Evolutionary conservation across 2,329 filamentous ascomycete genomes (phyloP).

Genomic region (Epichloe scottii): DNA sequence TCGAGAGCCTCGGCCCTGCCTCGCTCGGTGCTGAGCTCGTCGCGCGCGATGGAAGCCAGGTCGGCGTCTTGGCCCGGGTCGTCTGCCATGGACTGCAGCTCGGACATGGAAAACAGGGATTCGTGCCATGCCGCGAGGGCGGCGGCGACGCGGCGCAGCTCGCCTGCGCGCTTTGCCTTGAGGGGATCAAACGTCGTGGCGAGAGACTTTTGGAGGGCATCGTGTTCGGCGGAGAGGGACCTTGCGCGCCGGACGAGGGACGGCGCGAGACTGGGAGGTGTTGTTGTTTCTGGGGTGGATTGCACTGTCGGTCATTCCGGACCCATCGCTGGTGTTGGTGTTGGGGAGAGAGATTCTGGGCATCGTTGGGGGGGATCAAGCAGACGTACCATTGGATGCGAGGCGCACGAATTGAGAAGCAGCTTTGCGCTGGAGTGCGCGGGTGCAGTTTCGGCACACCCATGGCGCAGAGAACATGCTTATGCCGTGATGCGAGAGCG

Average conservation of each 20-base stretch:
- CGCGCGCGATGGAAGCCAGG: constrained; percentile 63
- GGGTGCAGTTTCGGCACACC: constrained; percentile 24
- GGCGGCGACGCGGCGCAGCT: constrained; percentile 43
- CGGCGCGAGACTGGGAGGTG: constrained; percentile 29
- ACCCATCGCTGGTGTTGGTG: not conserved
- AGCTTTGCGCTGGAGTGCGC: constrained; percentile 15
- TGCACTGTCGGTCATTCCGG: too few species aligned
- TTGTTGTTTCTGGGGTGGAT: not conserved
- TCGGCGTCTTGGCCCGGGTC: constrained; percentile 46
- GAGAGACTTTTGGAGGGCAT: constrained; percentile 37
- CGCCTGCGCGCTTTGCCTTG: constrained; percentile 47
- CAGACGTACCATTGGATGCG: constrained; percentile 18
- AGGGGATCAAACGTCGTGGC: constrained; percentile 42
- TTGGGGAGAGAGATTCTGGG: not conserved
- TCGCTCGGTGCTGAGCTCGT: constrained; percentile 62
- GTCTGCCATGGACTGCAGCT: constrained; percentile 38
- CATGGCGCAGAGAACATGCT: constrained; percentile 23
- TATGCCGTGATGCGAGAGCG: not conserved
- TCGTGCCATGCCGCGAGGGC: constrained; percentile 48
- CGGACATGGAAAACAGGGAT: constrained; percentile 37
- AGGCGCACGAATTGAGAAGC: constrained; percentile 18
- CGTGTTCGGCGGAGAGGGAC: constrained; percentile 44
- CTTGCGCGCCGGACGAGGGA: constrained; percentile 48
- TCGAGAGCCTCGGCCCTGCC: constrained; percentile 50
- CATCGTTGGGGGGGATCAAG: not conserved